Conservation (phyloP, 2,329 filamentous ascomycete genomes). For the Fusarium staphyleae region DNA sequence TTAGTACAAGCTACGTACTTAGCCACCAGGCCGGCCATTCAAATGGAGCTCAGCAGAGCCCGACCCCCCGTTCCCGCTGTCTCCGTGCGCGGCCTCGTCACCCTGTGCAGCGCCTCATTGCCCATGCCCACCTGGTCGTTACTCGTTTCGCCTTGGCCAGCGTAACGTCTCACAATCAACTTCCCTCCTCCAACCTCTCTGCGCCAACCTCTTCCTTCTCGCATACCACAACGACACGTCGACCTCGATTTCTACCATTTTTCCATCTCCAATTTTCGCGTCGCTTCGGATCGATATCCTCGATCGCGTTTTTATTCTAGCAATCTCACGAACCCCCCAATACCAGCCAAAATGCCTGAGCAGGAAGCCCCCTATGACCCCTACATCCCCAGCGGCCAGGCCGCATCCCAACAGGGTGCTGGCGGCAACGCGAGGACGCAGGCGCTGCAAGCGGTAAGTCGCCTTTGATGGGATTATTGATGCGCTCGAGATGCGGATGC, state of each 20-base stretch:
- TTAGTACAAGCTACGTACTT: conserved; percentile 16
- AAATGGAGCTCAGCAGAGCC: conserved; percentile 21
- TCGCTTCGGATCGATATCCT: conserved; percentile 26
- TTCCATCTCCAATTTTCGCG: conserved; percentile 18
- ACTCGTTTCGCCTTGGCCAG: conserved; percentile 43
- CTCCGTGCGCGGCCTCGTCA: conserved; percentile 41
- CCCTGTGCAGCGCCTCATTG: conserved; percentile 37
- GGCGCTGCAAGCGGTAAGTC: conserved; percentile 83
- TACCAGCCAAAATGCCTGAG: conserved; percentile 56
- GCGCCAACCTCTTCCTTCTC: conserved; percentile 36
- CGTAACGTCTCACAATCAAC: conserved; percentile 39
- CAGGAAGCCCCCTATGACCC: conserved; percentile 79
- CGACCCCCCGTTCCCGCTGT: conserved; percentile 25
- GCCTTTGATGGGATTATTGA: conserved; percentile 20
- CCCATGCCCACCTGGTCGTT: conserved; percentile 31
- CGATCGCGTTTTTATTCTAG: conserved; percentile 24
- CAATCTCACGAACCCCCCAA: conserved; percentile 6
- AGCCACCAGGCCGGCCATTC: neutral
- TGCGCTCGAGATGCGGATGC: conserved; percentile 23
- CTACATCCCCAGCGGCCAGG: conserved; percentile 79
- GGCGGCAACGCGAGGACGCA: conserved; percentile 61
- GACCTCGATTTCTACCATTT: conserved; percentile 16
- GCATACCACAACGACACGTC: conserved; percentile 33
- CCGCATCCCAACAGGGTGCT: conserved; percentile 51
- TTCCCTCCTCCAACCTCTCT: conserved; percentile 40